Percentiles rank a stretch among this genome's conserved stretches.
phyloP scores from a whole-genome alignment of 306 rosid genomes.

The Herpetospermum pedunculosum region DNA sequence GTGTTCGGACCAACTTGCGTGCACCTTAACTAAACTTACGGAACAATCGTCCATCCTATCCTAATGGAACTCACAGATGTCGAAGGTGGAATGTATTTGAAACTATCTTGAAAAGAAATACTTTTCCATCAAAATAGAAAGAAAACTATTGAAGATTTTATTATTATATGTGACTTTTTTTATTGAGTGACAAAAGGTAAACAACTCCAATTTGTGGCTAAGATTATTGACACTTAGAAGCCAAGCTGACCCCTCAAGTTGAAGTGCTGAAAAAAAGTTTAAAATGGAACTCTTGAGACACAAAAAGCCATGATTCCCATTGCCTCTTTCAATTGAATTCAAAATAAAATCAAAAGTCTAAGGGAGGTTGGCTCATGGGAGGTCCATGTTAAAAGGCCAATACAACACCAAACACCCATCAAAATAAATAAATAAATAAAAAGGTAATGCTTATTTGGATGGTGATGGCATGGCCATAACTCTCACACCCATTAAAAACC shows the following conservation, averaged over 20 bases:
- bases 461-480: slow-evolving; percentile 16
- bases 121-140: too few species aligned
- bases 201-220: background rate
- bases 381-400: slow-evolving; percentile 46
- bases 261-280: background rate
- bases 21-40: too few species aligned
- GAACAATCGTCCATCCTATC: too few species aligned
- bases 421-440: slow-evolving; percentile 2
- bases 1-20: too few species aligned
- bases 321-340: slow-evolving; percentile 12
- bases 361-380: slow-evolving; percentile 31
- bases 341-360: slow-evolving; percentile 8
- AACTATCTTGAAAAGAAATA: too few species aligned
- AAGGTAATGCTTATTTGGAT: slow-evolving; percentile 12
- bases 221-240: background rate
- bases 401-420: background rate
- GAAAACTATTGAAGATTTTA: background rate
- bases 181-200: background rate
- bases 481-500: slow-evolving; percentile 11
- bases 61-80: too few species aligned
- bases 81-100: too few species aligned
- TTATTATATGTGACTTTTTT: background rate
- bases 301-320: slow-evolving; percentile 23
- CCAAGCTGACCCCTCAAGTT: slow-evolving; percentile 8
- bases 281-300: slow-evolving; percentile 6